Evolutionary conservation across 208 protist species (phyloP).

Genomic region (Sergeia podlipaevii): DNA sequence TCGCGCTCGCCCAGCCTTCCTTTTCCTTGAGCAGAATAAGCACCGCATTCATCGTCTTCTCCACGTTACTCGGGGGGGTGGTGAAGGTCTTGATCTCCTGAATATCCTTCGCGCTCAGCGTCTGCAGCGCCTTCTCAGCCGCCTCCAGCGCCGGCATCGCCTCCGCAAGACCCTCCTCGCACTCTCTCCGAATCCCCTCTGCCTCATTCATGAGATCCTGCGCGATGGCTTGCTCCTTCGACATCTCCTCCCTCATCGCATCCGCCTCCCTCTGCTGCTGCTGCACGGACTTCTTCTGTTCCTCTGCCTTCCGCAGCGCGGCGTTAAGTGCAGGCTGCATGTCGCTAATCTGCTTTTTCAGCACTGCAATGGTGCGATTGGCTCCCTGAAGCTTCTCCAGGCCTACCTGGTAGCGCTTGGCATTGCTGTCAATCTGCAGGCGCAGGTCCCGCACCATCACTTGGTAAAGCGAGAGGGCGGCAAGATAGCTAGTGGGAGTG

Average conservation of each 20-base stretch:
- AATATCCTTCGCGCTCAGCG: conserved; percentile 91
- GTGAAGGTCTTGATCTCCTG: conserved; percentile 92
- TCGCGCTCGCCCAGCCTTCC: conserved; percentile 90
- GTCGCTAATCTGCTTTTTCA: conserved; percentile 92
- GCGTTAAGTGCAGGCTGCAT: conserved; percentile 93
- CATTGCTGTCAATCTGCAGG: conserved; percentile 32
- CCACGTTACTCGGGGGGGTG: conserved; percentile 87
- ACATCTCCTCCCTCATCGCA: conserved; percentile 60
- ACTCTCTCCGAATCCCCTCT: conserved; percentile 83
- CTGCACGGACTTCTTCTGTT: conserved; percentile 82
- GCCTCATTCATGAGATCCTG: conserved; percentile 79
- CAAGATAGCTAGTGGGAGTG: conserved; percentile 95
- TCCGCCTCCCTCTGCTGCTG: conserved; percentile 87
- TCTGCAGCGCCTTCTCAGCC: conserved; percentile 89
- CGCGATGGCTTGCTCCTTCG: conserved; percentile 83
- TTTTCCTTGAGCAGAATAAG: conserved; percentile 91
- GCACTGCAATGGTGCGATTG: conserved; percentile 88
- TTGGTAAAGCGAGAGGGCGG: conserved; percentile 87
- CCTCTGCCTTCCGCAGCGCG: conserved; percentile 87
- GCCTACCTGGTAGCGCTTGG: conserved; percentile 81
- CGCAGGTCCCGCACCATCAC: conserved; percentile 78
- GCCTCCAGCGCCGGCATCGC: conserved; percentile 91
- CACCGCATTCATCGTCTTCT: conserved; percentile 92
- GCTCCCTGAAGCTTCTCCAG: conserved; percentile 92
- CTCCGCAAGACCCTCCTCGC: conserved; percentile 92